Evolutionary conservation across 208 protist species (phyloP), one percentile per base, ranked within the genome.

Genomic region (Borovskyia barvae): DNA sequence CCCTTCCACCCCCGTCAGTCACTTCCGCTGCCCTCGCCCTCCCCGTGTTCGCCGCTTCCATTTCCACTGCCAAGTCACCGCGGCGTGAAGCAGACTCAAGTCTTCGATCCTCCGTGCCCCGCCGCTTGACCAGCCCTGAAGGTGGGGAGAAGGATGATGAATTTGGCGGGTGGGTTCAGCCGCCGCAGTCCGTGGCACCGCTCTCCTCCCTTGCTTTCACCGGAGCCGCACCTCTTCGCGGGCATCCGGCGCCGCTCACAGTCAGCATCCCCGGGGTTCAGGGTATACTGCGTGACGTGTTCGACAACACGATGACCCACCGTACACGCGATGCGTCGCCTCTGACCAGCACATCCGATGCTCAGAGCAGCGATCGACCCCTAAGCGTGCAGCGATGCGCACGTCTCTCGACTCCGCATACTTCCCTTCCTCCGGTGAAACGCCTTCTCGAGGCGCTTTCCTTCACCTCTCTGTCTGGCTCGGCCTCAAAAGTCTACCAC

Each of bases 91-190:
- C n/a, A n/a, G n/a, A n/a, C n/a, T n/a, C n/a, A n/a, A n/a, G n/a
- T n/a, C n/a, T n/a, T n/a, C n/a, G n/a, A n/a, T n/a, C n/a, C n/a
- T n/a, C n/a, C n/a, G n/a, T n/a, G n/a, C n/a, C n/a, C n/a, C n/a
- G n/a, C n/a, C n/a, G n/a, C 35, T 15, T 14, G 14, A 24, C 4
- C 28, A 15, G 1, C 9, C 20, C 20, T 9, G 40, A 49, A n/a
- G n/a, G n/a, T n/a, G n/a, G n/a, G n/a, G n/a, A n/a, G 48, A 47
- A 56, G 37, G 50, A 67, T 26, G 26, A 37, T 19, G 51, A 47
- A 33, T 69, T 69, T 42, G 63, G 53, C 8, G 63, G 46, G 35
- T 61, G 46, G 42, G 53, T 56, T 22, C 63, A 56, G 45, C 62
- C 30, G 41, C 33, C 28, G 20, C 32, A 4, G 24, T 33, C 17